These are phyloP conservation scores for Aspergillus egyptiacus DNA, from an alignment of 495 filamentous ascomycete genomes.

Conservation along the genomic window DNA sequence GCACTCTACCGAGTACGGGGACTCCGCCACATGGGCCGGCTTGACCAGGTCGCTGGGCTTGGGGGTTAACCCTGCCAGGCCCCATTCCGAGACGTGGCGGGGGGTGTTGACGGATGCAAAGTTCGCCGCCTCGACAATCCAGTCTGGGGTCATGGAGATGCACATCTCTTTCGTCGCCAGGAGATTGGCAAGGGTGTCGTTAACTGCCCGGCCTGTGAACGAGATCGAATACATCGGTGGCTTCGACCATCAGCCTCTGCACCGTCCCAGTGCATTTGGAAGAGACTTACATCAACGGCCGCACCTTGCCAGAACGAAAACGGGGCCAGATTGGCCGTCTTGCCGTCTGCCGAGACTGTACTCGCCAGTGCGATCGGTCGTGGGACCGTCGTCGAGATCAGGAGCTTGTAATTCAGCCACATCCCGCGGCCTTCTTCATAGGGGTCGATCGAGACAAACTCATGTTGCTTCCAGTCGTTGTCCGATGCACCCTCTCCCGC, in stretches of 20 bases:
- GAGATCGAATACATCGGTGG: neutral
- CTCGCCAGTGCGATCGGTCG: neutral
- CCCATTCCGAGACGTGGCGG: neutral
- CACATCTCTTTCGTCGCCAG: conserved; percentile 1
- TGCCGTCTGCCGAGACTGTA: neutral
- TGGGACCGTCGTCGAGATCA: neutral
- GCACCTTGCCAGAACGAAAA: conserved; percentile 1
- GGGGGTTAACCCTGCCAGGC: neutral
- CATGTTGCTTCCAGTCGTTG: neutral
- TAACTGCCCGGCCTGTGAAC: neutral
- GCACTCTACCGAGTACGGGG: neutral
- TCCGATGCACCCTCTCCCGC: neutral
- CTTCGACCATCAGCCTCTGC: neutral
- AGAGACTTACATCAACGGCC: neutral
- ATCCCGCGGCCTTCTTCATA: neutral
- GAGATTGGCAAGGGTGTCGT: neutral
- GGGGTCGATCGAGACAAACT: neutral
- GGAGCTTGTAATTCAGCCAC: neutral
- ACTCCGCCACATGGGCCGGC: neutral
- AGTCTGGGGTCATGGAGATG: neutral
- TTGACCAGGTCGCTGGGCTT: neutral
- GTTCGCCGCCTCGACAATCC: neutral
- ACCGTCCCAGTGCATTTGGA: neutral
- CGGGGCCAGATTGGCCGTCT: neutral
- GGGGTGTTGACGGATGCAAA: neutral